Conservation (phyloP, 2,329 filamentous ascomycete species). For the Verticillium nonalfalfae region DNA sequence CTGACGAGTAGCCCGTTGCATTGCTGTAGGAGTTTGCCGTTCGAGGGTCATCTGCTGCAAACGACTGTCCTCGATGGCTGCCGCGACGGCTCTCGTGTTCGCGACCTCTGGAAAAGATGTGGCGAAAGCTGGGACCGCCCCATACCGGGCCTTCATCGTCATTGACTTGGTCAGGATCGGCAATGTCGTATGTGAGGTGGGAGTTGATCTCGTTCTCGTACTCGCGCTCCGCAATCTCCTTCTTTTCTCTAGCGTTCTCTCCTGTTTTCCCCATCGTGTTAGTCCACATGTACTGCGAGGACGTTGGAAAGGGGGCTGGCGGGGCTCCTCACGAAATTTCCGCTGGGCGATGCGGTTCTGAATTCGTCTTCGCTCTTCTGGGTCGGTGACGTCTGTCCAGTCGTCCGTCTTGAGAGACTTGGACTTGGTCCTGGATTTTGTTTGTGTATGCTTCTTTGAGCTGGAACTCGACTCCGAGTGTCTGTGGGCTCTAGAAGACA, state of each 20-base stretch:
- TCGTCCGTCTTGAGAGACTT: constrained; percentile 45
- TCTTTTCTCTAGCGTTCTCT: constrained; percentile 62
- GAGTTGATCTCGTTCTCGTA: constrained; percentile 58
- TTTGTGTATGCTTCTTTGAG: constrained; percentile 16
- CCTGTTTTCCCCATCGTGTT: constrained; percentile 35
- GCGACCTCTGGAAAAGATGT: constrained; percentile 44
- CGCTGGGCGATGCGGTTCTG: constrained; percentile 72
- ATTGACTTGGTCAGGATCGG: constrained; percentile 43
- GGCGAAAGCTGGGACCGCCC: constrained; percentile 60
- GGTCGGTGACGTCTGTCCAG: constrained; percentile 65
- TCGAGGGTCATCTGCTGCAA: constrained; percentile 22
- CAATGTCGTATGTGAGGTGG: constrained; percentile 56
- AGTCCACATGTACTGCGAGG: not conserved
- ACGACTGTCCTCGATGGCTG: constrained; percentile 27
- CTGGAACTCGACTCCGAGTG: constrained; percentile 15
- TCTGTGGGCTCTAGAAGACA: constrained; percentile 23
- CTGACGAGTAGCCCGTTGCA: not conserved
- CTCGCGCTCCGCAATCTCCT: constrained; percentile 59
- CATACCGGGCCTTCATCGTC: constrained; percentile 62
- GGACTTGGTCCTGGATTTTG: constrained; percentile 34
- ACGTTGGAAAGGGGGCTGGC: not conserved
- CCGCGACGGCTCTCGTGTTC: constrained; percentile 38
- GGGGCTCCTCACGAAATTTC: constrained; percentile 59
- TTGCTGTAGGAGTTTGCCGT: constrained; percentile 19
- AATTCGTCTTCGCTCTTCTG: constrained; percentile 64